Percentiles rank a stretch among this genome's conserved stretches.
phyloP scores from a whole-genome alignment of 2,329 filamentous ascomycete species.

The Elsinoe australis region DNA sequence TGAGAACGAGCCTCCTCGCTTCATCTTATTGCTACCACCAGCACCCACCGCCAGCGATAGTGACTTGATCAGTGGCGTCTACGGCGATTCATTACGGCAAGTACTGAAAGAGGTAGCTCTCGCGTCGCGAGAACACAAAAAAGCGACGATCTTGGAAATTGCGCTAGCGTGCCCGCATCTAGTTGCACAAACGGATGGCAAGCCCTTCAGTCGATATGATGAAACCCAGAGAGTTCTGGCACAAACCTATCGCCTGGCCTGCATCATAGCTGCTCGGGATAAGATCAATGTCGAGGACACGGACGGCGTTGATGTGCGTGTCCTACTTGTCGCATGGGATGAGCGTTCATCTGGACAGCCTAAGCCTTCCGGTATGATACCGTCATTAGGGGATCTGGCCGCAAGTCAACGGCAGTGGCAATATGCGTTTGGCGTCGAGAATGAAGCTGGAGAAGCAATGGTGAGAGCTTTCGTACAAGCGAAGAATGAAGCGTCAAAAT shows the following conservation, averaged over 20 bases:
- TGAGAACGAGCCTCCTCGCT: conserved; percentile 24
- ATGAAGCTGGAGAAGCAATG: conserved; percentile 55
- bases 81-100: conserved; percentile 35
- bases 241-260: conserved; percentile 69
- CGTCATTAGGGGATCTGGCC: conserved; percentile 43
- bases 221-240: conserved; percentile 67
- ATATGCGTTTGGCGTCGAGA: conserved; percentile 57
- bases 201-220: conserved; percentile 54
- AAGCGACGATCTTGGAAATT: conserved; percentile 45
- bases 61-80: conserved; percentile 37
- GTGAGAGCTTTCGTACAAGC: conserved; percentile 39
- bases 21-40: conserved; percentile 41
- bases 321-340: conserved; percentile 63
- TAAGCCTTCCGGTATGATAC: conserved; percentile 40
- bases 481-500: conserved; percentile 17
- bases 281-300: conserved; percentile 56
- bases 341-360: conserved; percentile 26
- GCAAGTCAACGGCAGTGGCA: conserved; percentile 52
- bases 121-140: conserved; percentile 27
- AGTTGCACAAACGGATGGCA: conserved; percentile 41
- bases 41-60: conserved; percentile 35
- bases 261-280: conserved; percentile 59
- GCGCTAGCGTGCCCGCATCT: conserved; percentile 59
- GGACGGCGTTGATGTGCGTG: conserved; percentile 65
- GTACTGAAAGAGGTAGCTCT: conserved; percentile 37